These are phyloP conservation scores for Calophaca sinica DNA, from an alignment of 306 rosid species.

Conservation along the genomic window DNA sequence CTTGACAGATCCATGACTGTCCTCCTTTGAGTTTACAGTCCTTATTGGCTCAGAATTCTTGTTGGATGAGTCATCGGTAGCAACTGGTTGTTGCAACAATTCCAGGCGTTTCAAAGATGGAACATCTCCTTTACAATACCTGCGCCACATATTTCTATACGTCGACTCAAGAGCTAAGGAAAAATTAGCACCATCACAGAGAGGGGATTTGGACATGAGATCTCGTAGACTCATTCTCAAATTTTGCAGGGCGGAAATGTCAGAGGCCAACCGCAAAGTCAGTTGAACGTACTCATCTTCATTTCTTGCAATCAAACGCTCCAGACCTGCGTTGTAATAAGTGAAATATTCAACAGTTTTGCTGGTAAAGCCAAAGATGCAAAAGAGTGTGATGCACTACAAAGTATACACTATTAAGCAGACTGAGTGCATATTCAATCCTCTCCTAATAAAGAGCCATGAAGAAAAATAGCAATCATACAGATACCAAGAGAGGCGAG, in stretches of 20 bases:
- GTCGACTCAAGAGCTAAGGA: conserved; percentile 66
- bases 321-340: conserved; percentile 62
- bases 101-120: conserved; percentile 73
- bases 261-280: conserved; percentile 86
- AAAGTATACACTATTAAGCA: not conserved
- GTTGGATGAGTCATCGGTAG: not conserved
- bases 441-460: not conserved
- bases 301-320: conserved; percentile 67
- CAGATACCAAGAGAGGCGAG: not conserved
- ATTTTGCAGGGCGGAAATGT: conserved; percentile 70
- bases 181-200: conserved; percentile 79
- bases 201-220: conserved; percentile 78
- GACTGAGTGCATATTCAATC: not conserved
- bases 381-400: not conserved
- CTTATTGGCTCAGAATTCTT: conserved; percentile 44
- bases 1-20: conserved; percentile 55
- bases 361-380: conserved; percentile 16
- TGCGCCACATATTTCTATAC: conserved; percentile 79
- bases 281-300: conserved; percentile 84
- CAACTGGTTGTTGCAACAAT: conserved; percentile 51
- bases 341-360: conserved; percentile 25
- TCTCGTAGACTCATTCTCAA: conserved; percentile 79
- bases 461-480: not conserved
- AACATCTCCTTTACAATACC: conserved; percentile 87
- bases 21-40: conserved; percentile 46